Conservation (phyloP, 176 grass and related monocot genomes). For the Stipa capillata region DNA sequence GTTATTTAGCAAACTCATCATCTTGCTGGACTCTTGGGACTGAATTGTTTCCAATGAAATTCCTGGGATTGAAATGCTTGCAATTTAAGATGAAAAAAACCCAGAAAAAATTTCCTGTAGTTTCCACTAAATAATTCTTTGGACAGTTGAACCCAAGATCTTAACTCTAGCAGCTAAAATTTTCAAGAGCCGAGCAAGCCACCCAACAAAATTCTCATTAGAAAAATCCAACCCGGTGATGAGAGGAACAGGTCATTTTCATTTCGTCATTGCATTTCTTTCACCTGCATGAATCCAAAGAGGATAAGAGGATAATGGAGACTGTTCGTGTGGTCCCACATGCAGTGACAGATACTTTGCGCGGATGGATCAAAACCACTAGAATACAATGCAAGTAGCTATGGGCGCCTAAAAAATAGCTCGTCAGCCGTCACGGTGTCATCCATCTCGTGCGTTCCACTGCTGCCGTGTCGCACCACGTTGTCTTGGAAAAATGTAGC, state of each 20-base stretch:
- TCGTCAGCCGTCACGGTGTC: background rate
- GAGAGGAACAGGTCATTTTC: background rate
- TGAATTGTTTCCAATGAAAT: no score
- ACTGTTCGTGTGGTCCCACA: background rate
- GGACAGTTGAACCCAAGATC: background rate
- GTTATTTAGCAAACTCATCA: background rate
- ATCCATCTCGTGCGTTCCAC: background rate
- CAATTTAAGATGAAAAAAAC: background rate
- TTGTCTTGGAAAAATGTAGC: background rate
- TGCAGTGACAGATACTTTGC: background rate
- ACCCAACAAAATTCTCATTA: background rate
- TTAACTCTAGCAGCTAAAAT: no score
- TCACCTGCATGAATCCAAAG: constrained; percentile 17
- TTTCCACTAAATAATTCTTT: background rate
- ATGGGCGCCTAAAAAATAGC: no score
- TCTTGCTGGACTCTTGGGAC: no score
- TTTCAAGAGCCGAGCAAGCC: background rate
- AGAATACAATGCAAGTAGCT: background rate
- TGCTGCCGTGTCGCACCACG: background rate
- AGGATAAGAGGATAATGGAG: background rate
- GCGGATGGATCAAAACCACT: background rate
- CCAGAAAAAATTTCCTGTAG: no score
- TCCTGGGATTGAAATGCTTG: background rate
- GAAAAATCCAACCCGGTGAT: background rate
- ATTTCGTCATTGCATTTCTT: background rate